These are phyloP conservation scores for Blastobotrys parvus DNA, from an alignment of 805 yeast genomes.

Conservation along the genomic window DNA sequence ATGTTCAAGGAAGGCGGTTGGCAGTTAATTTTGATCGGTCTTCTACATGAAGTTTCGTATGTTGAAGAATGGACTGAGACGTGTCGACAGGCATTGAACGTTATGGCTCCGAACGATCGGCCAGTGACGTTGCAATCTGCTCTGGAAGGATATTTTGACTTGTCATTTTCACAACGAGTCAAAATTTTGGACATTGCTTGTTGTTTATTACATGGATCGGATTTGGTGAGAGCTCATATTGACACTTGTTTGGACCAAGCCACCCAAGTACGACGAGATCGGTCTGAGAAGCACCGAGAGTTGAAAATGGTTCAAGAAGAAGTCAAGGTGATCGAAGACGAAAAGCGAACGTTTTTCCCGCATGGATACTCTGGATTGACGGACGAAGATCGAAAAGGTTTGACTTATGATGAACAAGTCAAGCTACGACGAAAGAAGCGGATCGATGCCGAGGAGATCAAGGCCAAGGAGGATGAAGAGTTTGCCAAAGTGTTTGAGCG, in stretches of 20 bases:
- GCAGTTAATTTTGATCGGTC: conserved; percentile 70
- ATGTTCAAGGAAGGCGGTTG: conserved; percentile 78
- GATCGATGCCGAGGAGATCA: conserved; percentile 13
- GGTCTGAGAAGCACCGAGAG: conserved; percentile 59
- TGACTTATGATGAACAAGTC: background rate
- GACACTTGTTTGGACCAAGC: conserved; percentile 63
- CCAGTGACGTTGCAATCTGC: conserved; percentile 44
- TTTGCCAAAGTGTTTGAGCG: conserved; percentile 14
- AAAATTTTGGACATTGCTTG: conserved; percentile 53
- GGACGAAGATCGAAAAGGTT: conserved; percentile 16
- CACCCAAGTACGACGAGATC: conserved; percentile 52
- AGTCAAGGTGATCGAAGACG: conserved; percentile 40
- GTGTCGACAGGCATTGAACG: conserved; percentile 42
- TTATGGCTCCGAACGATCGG: conserved; percentile 45
- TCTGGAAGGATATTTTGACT: conserved; percentile 44
- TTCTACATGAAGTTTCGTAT: conserved; percentile 52
- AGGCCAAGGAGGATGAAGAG: conserved; percentile 25
- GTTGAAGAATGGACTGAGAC: conserved; percentile 45
- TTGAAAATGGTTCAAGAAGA: conserved; percentile 44
- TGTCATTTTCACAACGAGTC: conserved; percentile 48
- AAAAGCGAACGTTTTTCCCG: conserved; percentile 26
- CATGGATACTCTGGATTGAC: conserved; percentile 6
- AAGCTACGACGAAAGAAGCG: background rate
- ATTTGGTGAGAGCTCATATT: conserved; percentile 50
- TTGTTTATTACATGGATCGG: conserved; percentile 51